These are phyloP conservation scores for Begonia peltatifolia DNA, from an alignment of 306 rosid genomes.

Conservation along the genomic window DNA sequence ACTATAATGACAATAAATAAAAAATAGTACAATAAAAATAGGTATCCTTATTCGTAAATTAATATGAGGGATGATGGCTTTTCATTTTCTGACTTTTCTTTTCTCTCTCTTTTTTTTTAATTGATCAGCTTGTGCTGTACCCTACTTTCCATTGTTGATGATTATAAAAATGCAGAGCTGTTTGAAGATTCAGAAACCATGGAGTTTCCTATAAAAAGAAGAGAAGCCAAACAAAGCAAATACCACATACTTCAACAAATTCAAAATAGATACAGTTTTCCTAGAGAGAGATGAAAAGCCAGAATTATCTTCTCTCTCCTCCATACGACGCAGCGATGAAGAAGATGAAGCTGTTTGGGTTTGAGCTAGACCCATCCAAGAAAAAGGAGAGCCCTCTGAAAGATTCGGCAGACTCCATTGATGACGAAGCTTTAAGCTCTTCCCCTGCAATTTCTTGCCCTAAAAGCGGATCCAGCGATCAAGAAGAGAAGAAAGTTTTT, in stretches of 20 bases:
- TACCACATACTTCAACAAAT: background rate
- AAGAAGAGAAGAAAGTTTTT: slow-evolving; percentile 23
- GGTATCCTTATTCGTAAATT: too few relatives aligned
- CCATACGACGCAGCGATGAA: slow-evolving; percentile 22
- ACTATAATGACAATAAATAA: too few relatives aligned
- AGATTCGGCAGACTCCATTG: slow-evolving; percentile 26
- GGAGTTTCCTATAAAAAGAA: background rate
- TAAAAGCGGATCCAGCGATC: background rate
- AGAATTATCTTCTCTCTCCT: slow-evolving; percentile 17
- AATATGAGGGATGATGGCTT: background rate
- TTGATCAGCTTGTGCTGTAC: background rate
- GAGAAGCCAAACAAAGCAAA: background rate
- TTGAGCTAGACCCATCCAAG: slow-evolving; percentile 50
- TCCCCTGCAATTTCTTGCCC: slow-evolving; percentile 38
- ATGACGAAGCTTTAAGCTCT: slow-evolving; percentile 69
- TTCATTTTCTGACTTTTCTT: background rate
- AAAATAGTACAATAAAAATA: too few relatives aligned
- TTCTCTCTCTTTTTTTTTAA: background rate
- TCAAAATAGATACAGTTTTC: too few relatives aligned
- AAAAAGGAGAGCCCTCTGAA: slow-evolving; percentile 12
- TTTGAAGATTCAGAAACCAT: background rate
- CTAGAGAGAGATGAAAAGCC: background rate
- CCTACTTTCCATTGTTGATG: background rate
- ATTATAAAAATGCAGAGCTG: background rate
- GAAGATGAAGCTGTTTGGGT: slow-evolving; percentile 73